These are phyloP conservation scores for Tulasnella sp. DNA, from an alignment of 768 basidiomycete genomes.

Conservation along the genomic window DNA sequence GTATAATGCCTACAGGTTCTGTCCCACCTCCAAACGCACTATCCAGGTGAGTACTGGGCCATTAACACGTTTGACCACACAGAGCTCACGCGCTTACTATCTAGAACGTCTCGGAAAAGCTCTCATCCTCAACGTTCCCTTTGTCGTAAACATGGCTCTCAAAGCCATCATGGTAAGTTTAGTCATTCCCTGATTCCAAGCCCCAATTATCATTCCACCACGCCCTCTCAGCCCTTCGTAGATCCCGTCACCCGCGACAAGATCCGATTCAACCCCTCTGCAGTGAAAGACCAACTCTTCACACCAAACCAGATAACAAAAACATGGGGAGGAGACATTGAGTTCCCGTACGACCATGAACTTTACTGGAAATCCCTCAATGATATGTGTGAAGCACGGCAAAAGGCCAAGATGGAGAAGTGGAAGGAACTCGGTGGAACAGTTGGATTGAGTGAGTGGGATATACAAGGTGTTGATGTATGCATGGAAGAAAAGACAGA, in stretches of 20 bases:
- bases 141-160: constrained; percentile 58
- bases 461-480: constrained; percentile 54
- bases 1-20: constrained; percentile 34
- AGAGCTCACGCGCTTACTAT: too few relatives aligned
- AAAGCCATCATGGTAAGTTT: constrained; percentile 42
- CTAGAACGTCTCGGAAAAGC: constrained; percentile 62
- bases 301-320: constrained; percentile 51
- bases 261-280: constrained; percentile 30
- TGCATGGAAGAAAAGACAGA: background rate
- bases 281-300: constrained; percentile 56
- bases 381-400: constrained; percentile 39
- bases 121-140: constrained; percentile 70
- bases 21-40: constrained; percentile 64
- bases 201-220: background rate
- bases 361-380: constrained; percentile 62
- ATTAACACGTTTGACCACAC: too few relatives aligned
- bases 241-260: constrained; percentile 70
- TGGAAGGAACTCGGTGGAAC: constrained; percentile 59
- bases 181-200: constrained; percentile 42
- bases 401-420: constrained; percentile 36
- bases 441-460: constrained; percentile 68
- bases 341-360: constrained; percentile 62
- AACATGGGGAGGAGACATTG: constrained; percentile 52
- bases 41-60: constrained; percentile 34
- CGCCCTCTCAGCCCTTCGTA: constrained; percentile 34